Percentiles rank a stretch among this genome's conserved stretches.
Evolutionary conservation across 2,329 filamentous ascomycete species (phyloP).

Genomic region (Berkeleyomyces rouxiae): DNA sequence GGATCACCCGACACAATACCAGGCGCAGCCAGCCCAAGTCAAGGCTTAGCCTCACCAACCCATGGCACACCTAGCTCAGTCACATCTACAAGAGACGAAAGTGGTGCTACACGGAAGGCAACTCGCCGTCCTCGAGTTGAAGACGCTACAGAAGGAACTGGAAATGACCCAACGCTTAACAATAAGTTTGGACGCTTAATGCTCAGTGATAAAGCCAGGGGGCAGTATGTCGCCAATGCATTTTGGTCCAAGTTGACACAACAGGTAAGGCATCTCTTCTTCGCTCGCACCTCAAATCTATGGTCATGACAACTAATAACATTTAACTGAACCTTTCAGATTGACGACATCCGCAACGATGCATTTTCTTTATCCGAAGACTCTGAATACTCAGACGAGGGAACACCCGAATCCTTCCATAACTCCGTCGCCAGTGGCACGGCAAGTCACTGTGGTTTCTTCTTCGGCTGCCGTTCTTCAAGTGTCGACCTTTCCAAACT

Average conservation of each 20-base stretch:
- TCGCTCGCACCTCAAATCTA: background rate
- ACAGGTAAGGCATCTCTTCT: constrained; percentile 36
- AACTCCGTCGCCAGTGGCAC: constrained; percentile 4
- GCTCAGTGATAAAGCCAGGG: constrained; percentile 14
- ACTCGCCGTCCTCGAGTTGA: background rate
- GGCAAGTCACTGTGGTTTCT: constrained; percentile 44
- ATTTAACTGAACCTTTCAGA: constrained; percentile 16
- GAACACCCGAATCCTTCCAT: constrained; percentile 24
- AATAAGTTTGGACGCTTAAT: constrained; percentile 14
- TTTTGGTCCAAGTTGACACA: constrained; percentile 65
- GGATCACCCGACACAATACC: constrained; percentile 7
- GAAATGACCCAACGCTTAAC: constrained; percentile 3
- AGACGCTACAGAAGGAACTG: constrained; percentile 2
- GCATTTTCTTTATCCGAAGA: constrained; percentile 25
- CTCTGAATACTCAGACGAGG: constrained; percentile 46
- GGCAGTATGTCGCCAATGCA: constrained; percentile 52
- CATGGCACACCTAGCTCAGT: constrained; percentile 7
- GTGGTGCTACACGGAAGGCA: background rate
- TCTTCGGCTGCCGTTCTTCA: constrained; percentile 57
- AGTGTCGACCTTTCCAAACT: constrained; percentile 47
- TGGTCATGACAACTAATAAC: background rate
- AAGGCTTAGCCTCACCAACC: constrained; percentile 2
- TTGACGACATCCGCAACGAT: constrained; percentile 28
- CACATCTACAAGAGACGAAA: background rate
- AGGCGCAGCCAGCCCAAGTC: background rate